Evolutionary conservation across 2,329 filamentous ascomycete species (phyloP).

Genomic region (Curvularia hawaiiensis): DNA sequence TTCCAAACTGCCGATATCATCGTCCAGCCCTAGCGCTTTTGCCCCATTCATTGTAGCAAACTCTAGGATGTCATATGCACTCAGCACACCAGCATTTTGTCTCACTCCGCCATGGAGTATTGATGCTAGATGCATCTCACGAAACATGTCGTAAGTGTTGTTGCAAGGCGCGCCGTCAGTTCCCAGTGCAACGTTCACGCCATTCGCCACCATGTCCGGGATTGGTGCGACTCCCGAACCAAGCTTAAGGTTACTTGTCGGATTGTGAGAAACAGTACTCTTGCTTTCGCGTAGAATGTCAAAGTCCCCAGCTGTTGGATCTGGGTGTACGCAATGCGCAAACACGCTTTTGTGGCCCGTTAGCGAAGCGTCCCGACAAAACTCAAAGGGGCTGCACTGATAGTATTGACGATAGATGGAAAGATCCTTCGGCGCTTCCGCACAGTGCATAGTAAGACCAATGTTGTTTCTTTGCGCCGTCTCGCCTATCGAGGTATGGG

Average conservation of each 20-base stretch:
- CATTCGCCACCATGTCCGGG: slow-evolving; percentile 23
- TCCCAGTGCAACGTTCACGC: slow-evolving; percentile 26
- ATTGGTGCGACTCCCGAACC: slow-evolving; percentile 25
- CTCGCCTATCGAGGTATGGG: slow-evolving; percentile 50
- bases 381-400: slow-evolving; percentile 44
- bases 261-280: slow-evolving; percentile 31
- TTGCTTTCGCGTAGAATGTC: slow-evolving; percentile 44
- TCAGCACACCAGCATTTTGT: slow-evolving; percentile 22
- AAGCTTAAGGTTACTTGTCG: slow-evolving; percentile 33
- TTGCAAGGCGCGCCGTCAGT: slow-evolving; percentile 39
- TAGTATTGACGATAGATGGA: slow-evolving; percentile 48
- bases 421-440: slow-evolving; percentile 51
- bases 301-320: slow-evolving; percentile 48
- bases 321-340: slow-evolving; percentile 51
- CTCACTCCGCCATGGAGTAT: slow-evolving; percentile 26
- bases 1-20: slow-evolving; percentile 48
- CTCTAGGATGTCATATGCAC: slow-evolving; percentile 27
- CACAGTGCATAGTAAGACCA: slow-evolving; percentile 56
- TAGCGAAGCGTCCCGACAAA: slow-evolving; percentile 41
- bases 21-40: slow-evolving; percentile 40
- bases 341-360: slow-evolving; percentile 41
- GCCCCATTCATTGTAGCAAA: slow-evolving; percentile 36
- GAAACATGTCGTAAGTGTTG: slow-evolving; percentile 39
- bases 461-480: slow-evolving; percentile 49
- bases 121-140: slow-evolving; percentile 33